These are phyloP conservation scores for Aureobasidium sp. DNA, from an alignment of 2,329 filamentous ascomycete species.

Conservation along the genomic window DNA sequence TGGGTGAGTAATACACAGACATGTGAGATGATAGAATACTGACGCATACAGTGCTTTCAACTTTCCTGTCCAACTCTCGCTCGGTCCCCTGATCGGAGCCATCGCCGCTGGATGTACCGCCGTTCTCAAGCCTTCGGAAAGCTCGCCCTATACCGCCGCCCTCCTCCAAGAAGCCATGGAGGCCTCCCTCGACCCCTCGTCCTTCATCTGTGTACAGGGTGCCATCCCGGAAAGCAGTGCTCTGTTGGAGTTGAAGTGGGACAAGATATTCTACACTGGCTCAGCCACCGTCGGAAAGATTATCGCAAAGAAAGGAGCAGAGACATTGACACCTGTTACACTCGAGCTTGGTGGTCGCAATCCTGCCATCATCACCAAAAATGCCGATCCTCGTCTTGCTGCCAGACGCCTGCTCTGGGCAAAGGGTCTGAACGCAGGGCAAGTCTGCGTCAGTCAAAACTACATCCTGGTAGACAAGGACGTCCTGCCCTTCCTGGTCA, in stretches of 20 bases:
- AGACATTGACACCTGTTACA: conserved; percentile 77
- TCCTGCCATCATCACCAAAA: conserved; percentile 90
- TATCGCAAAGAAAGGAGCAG: conserved; percentile 59
- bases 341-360: conserved; percentile 94
- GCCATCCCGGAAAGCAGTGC: conserved; percentile 81
- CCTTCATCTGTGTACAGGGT: conserved; percentile 85
- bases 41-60: conserved; percentile 77
- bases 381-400: conserved; percentile 81
- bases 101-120: conserved; percentile 94
- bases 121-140: conserved; percentile 92
- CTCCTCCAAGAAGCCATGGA: conserved; percentile 83
- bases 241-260: conserved; percentile 90
- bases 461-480: conserved; percentile 87
- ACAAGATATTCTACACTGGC: conserved; percentile 99
- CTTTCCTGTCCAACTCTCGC: conserved; percentile 85
- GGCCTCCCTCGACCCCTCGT: conserved; percentile 77
- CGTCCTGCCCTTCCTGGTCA: conserved; percentile 75
- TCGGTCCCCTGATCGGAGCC: conserved; percentile 86
- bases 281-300: conserved; percentile 73
- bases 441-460: conserved; percentile 94
- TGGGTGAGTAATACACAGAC: conserved; percentile 55
- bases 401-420: conserved; percentile 90
- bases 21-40: not conserved
- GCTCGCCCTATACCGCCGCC: conserved; percentile 78
- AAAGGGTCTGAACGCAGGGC: conserved; percentile 87